These are phyloP conservation scores for Candida albicans DNA, from an alignment of 1,139 yeast genomes.

Conservation along the genomic window DNA sequence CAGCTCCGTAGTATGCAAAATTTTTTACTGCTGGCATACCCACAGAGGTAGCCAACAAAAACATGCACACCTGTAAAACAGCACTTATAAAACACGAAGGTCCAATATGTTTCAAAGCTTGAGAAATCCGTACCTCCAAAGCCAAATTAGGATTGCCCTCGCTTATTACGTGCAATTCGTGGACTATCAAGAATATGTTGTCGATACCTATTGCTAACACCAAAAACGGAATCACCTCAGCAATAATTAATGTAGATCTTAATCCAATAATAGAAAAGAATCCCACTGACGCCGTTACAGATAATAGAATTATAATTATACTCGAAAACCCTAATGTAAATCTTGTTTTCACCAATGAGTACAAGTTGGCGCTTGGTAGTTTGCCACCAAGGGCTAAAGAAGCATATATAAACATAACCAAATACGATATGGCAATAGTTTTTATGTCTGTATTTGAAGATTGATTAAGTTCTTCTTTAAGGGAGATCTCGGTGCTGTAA, in stretches of 20 bases:
- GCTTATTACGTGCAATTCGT: slow-evolving; percentile 64
- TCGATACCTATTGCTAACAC: slow-evolving; percentile 94
- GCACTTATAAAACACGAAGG: slow-evolving; percentile 86
- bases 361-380: slow-evolving; percentile 26
- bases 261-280: slow-evolving; percentile 72
- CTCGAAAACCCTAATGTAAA: slow-evolving; percentile 80
- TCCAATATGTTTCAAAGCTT: slow-evolving; percentile 71
- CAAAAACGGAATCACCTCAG: slow-evolving; percentile 95
- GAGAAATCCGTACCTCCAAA: slow-evolving; percentile 54
- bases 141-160: slow-evolving; percentile 25
- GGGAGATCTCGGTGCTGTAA: slow-evolving; percentile 79
- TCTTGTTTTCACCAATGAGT: slow-evolving; percentile 56
- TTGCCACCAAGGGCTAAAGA: slow-evolving; percentile 77
- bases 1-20: slow-evolving; percentile 88
- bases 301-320: slow-evolving; percentile 71
- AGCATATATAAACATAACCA: slow-evolving; percentile 89
- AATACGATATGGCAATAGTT: slow-evolving; percentile 71
- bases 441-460: slow-evolving; percentile 77
- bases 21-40: slow-evolving; percentile 95
- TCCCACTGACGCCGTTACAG: slow-evolving; percentile 82
- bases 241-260: slow-evolving; percentile 86
- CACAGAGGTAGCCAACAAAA: slow-evolving; percentile 75
- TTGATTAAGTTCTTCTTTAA: slow-evolving; percentile 79
- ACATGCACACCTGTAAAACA: slow-evolving; percentile 72
- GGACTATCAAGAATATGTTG: slow-evolving; percentile 82